phyloP scores from a whole-genome alignment of 331 rosid genomes.

The Pyracantha coccinea region DNA sequence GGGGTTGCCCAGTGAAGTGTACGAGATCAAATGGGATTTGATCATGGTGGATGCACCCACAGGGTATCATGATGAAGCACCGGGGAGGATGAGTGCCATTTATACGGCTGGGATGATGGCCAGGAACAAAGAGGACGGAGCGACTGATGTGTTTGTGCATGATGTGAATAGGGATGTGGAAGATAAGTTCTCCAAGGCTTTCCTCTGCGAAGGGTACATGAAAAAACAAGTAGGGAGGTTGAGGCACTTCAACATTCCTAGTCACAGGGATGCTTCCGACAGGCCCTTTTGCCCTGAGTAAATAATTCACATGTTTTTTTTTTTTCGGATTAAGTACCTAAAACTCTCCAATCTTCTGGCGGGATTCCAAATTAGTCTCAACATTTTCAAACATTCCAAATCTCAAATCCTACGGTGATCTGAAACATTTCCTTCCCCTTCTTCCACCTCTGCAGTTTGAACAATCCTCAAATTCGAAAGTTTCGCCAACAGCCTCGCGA shows the following conservation, averaged over 20 bases:
- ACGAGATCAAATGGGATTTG: conserved; percentile 78
- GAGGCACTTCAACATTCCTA: conserved; percentile 76
- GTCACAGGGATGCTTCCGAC: conserved; percentile 43
- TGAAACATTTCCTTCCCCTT: too few relatives aligned
- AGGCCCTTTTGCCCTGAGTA: conserved; percentile 62
- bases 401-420: too few relatives aligned
- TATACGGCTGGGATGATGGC: conserved; percentile 91
- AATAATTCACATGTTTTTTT: not conserved
- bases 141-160: conserved; percentile 80
- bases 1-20: conserved; percentile 54
- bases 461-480: too few relatives aligned
- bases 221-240: conserved; percentile 75
- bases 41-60: conserved; percentile 98
- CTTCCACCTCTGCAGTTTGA: too few relatives aligned
- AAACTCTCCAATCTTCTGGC: too few relatives aligned
- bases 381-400: too few relatives aligned
- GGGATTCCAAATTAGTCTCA: too few relatives aligned
- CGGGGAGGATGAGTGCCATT: conserved; percentile 87
- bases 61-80: conserved; percentile 60
- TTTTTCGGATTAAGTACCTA: too few relatives aligned
- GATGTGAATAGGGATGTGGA: conserved; percentile 80
- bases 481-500: too few relatives aligned
- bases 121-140: conserved; percentile 63
- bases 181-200: conserved; percentile 58
- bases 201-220: conserved; percentile 76